A percentile compares a stretch with the other conserved stretches of the same genome.
These are phyloP conservation scores for Chimonanthus praecox DNA, from an alignment of 164 flowering plant genomes.

Conservation along the genomic window DNA sequence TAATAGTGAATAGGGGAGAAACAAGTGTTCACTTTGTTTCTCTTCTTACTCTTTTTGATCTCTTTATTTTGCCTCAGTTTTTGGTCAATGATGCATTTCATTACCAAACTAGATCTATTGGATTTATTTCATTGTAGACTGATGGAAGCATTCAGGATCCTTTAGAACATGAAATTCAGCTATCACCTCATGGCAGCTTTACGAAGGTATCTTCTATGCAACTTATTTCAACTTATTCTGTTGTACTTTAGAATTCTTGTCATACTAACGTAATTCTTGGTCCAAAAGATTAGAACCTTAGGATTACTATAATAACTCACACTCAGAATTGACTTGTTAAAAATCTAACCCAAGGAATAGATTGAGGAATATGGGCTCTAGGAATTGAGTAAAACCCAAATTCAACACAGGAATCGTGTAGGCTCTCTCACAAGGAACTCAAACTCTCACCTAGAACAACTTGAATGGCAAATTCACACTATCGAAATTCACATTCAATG, in stretches of 20 bases:
- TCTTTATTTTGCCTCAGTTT: too few relatives aligned
- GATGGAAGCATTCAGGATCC: conserved; percentile 62
- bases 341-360: too few relatives aligned
- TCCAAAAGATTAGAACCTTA: too few relatives aligned
- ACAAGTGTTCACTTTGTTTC: not conserved
- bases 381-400: too few relatives aligned
- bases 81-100: not conserved
- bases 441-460: too few relatives aligned
- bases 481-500: too few relatives aligned
- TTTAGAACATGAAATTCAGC: conserved; percentile 32
- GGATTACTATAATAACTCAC: too few relatives aligned
- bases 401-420: too few relatives aligned
- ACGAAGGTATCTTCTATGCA: conserved; percentile 49
- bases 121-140: conserved; percentile 34
- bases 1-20: not conserved
- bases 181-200: conserved; percentile 67
- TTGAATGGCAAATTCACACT: too few relatives aligned
- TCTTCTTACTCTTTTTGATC: not conserved
- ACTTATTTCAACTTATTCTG: not conserved
- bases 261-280: not conserved
- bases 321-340: too few relatives aligned
- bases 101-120: not conserved
- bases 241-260: not conserved
- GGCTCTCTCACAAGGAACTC: too few relatives aligned
- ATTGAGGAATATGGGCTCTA: too few relatives aligned